A percentile compares a stretch with the other conserved stretches of the same genome.
Conservation (phyloP, 192 early-diverging fungal species). For the Radiomyces spectabilis region DNA sequence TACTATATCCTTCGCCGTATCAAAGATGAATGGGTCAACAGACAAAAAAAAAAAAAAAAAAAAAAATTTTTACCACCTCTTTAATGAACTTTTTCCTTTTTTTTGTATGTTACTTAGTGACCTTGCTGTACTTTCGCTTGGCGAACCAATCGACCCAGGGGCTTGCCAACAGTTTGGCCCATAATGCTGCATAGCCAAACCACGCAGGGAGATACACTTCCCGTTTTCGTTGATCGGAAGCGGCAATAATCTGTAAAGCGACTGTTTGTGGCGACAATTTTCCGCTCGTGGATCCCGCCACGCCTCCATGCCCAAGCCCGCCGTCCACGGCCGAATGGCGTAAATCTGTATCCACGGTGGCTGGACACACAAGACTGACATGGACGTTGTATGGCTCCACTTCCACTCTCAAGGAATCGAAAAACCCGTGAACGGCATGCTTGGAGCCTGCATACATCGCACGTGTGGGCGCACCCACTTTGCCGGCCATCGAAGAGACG, state of each 20-base stretch:
- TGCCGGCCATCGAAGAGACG: constrained; percentile 68
- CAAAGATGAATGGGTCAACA: too few species aligned
- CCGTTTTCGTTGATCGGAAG: constrained; percentile 41
- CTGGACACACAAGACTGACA: constrained; percentile 64
- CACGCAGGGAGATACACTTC: constrained; percentile 59
- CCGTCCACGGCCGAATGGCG: constrained; percentile 58
- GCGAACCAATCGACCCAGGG: constrained; percentile 58
- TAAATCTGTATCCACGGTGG: constrained; percentile 69
- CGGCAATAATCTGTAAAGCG: constrained; percentile 56
- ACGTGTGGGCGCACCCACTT: constrained; percentile 68
- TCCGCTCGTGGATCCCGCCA: constrained; percentile 45
- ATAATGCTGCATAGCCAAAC: constrained; percentile 39
- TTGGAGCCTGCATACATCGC: constrained; percentile 74
- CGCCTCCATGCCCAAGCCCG: not conserved
- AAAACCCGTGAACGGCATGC: constrained; percentile 77
- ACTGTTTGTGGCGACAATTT: constrained; percentile 52
- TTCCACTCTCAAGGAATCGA: constrained; percentile 76
- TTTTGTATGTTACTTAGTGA: not conserved
- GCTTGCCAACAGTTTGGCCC: constrained; percentile 47
- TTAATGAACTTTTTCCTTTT: not conserved
- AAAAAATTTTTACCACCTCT: not conserved
- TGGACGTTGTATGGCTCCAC: constrained; percentile 48
- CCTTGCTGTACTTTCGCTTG: constrained; percentile 55
- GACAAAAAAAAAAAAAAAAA: too few species aligned
- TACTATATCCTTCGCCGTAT: too few species aligned